Evolutionary conservation across 495 filamentous ascomycete species (phyloP).

Genomic region (Sabuloglossum arenarium): DNA sequence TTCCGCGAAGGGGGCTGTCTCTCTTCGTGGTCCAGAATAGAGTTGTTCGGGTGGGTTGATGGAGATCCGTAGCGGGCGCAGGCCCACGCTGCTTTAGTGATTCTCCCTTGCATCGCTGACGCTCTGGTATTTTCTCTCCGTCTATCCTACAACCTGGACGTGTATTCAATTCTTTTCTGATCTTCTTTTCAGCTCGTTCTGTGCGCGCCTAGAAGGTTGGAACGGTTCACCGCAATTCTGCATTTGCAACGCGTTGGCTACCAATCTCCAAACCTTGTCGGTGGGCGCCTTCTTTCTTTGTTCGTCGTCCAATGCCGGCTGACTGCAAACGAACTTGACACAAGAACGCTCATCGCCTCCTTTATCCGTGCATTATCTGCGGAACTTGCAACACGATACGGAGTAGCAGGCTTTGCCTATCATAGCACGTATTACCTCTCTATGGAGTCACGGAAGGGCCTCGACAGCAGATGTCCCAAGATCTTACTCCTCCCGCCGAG

Average conservation of each 20-base stretch:
- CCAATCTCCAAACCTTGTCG: conserved; percentile 2
- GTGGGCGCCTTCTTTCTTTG: not conserved
- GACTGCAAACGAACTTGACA: conserved; percentile 3
- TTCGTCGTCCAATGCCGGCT: conserved; percentile 1
- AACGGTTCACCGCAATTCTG: not conserved
- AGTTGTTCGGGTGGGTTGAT: not conserved
- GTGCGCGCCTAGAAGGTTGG: not conserved
- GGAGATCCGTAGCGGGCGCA: not conserved
- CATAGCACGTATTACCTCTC: not conserved
- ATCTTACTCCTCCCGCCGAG: too few relatives aligned
- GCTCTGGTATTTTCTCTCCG: not conserved
- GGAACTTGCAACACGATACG: not conserved
- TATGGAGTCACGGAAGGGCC: not conserved
- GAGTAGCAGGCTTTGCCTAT: not conserved
- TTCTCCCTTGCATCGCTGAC: not conserved
- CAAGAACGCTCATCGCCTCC: conserved; percentile 1
- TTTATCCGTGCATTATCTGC: not conserved
- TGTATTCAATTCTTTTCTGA: too few relatives aligned
- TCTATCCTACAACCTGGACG: too few relatives aligned
- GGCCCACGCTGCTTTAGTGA: not conserved
- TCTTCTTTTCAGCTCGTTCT: not conserved
- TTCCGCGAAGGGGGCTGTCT: not conserved
- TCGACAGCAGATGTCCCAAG: not conserved
- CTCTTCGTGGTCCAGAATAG: conserved; percentile 1
- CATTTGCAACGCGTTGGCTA: not conserved